These are phyloP conservation scores for Neoarthrinium moseri DNA, from an alignment of 2,329 filamentous ascomycete species.

Conservation along the genomic window DNA sequence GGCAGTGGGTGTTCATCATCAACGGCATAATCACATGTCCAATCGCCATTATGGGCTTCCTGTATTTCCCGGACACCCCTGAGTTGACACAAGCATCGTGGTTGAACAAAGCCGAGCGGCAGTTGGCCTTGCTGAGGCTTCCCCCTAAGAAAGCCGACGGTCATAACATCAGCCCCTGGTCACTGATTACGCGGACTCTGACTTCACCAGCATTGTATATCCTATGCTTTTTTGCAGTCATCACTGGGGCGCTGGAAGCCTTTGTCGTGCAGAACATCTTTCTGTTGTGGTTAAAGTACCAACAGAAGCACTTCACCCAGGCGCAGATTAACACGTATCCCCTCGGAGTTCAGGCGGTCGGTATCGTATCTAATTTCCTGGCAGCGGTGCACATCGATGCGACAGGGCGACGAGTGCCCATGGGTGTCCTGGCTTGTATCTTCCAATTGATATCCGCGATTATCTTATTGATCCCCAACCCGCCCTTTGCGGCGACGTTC, in stretches of 20 bases:
- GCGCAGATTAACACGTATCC: slow-evolving; percentile 34
- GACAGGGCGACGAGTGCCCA: slow-evolving; percentile 20
- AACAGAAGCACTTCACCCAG: slow-evolving; percentile 17
- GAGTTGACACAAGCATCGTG: slow-evolving; percentile 37
- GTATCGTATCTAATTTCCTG: slow-evolving; percentile 33
- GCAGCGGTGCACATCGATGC: slow-evolving; percentile 24
- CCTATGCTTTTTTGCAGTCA: slow-evolving; percentile 34
- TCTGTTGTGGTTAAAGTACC: slow-evolving; percentile 24
- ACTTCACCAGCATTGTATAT: slow-evolving; percentile 31
- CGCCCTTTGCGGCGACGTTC: slow-evolving; percentile 30
- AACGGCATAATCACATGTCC: slow-evolving; percentile 55
- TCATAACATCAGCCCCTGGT: slow-evolving; percentile 29
- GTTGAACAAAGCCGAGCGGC: slow-evolving; percentile 31
- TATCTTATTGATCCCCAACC: slow-evolving; percentile 29
- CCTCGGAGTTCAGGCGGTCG: slow-evolving; percentile 34
- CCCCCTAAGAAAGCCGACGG: slow-evolving; percentile 31
- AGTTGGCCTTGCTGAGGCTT: slow-evolving; percentile 28
- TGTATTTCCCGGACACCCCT: slow-evolving; percentile 42
- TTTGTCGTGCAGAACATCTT: slow-evolving; percentile 22
- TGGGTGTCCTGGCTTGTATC: slow-evolving; percentile 29
- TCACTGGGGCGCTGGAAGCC: slow-evolving; percentile 32
- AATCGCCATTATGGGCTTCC: slow-evolving; percentile 47
- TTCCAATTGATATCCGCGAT: slow-evolving; percentile 31
- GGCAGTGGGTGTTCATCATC: slow-evolving; percentile 54
- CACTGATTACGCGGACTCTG: slow-evolving; percentile 26